Evolutionary conservation across 768 basidiomycete species (phyloP).

Genomic region (Lentinula boryana): DNA sequence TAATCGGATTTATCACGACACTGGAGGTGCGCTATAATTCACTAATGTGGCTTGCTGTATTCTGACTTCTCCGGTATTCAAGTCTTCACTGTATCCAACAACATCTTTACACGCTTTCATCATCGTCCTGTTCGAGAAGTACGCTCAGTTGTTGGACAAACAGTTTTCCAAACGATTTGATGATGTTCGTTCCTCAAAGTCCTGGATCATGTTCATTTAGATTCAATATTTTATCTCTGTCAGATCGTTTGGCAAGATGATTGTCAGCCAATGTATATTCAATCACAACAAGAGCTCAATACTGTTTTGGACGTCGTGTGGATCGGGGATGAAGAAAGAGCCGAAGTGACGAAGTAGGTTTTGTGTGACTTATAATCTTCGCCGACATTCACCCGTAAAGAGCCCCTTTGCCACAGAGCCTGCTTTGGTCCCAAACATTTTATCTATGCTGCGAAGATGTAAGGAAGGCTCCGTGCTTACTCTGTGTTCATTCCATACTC

Average conservation of each 20-base stretch:
- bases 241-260: constrained; percentile 87
- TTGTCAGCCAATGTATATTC: constrained; percentile 78
- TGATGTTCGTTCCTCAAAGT: constrained; percentile 40
- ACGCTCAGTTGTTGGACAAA: constrained; percentile 71
- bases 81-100: constrained; percentile 88
- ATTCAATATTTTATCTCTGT: neutral
- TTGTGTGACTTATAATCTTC: neutral
- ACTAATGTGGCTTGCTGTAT: neutral
- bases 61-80: constrained; percentile 6
- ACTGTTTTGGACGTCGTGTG: constrained; percentile 78
- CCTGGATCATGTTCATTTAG: neutral
- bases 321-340: constrained; percentile 64
- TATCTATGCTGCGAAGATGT: constrained; percentile 92
- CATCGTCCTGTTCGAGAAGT: constrained; percentile 86
- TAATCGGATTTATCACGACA: constrained; percentile 85
- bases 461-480: constrained; percentile 10
- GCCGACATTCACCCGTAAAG: constrained; percentile 27
- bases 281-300: constrained; percentile 55
- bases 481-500: neutral
- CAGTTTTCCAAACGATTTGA: constrained; percentile 83
- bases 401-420: constrained; percentile 53
- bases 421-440: constrained; percentile 96
- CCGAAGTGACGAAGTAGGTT: constrained; percentile 50
- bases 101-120: constrained; percentile 78
- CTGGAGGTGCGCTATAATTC: constrained; percentile 57